Evolutionary conservation across 257 asterid species (phyloP).

Genomic region (Solanum bukasovii): DNA sequence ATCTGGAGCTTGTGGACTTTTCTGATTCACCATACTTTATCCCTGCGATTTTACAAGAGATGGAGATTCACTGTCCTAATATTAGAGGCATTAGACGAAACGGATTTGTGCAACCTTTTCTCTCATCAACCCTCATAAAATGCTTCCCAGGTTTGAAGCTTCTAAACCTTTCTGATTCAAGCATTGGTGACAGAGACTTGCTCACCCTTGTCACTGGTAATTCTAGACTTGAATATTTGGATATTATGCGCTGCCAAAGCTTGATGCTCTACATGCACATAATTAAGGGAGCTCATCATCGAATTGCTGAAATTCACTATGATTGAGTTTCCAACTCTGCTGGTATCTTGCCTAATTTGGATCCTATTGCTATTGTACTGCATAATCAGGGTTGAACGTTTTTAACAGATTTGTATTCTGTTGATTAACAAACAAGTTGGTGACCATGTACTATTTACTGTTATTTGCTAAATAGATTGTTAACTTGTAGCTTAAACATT

Average conservation of each 20-base stretch:
- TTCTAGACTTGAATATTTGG: constrained; percentile 28
- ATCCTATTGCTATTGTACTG: background rate
- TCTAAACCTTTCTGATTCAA: constrained; percentile 29
- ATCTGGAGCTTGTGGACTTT: constrained; percentile 43
- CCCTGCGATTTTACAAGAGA: constrained; percentile 10
- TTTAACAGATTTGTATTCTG: background rate
- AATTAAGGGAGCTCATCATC: constrained; percentile 19
- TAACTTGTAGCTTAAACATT: background rate
- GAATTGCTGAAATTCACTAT: constrained; percentile 17
- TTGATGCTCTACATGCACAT: constrained; percentile 36
- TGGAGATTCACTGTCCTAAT: constrained; percentile 26
- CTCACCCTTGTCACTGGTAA: constrained; percentile 14
- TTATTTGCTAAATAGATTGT: background rate
- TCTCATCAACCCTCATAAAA: background rate
- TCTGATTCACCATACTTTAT: constrained; percentile 33
- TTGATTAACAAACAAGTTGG: background rate
- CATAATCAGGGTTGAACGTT: background rate
- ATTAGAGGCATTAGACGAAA: constrained; percentile 35
- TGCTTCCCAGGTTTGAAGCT: constrained; percentile 28
- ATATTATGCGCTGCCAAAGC: constrained; percentile 20
- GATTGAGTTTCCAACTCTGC: constrained; percentile 16
- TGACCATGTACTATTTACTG: background rate
- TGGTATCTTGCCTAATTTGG: background rate
- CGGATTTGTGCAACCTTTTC: constrained; percentile 9
- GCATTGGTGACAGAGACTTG: constrained; percentile 25